Evolutionary conservation across 306 rosid species (phyloP).

Genomic region (Fragaria nilgerrensis): DNA sequence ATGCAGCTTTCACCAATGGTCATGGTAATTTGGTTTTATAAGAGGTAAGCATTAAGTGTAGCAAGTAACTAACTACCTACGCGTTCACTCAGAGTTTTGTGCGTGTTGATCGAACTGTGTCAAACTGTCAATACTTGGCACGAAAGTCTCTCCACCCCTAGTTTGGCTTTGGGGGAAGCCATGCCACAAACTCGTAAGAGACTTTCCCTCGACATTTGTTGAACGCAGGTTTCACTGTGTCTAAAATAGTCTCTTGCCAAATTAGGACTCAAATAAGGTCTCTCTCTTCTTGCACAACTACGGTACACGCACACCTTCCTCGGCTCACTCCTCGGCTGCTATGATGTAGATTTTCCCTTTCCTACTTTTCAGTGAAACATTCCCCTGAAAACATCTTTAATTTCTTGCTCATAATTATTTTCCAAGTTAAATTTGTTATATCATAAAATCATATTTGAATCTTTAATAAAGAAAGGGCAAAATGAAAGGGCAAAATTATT

Average conservation of each 20-base stretch:
- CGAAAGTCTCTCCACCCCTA: not conserved
- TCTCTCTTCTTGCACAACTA: not conserved
- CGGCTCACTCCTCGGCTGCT: not conserved
- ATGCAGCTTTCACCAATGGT: not conserved
- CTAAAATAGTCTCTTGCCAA: not conserved
- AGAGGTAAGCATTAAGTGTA: not conserved
- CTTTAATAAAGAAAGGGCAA: too few species aligned
- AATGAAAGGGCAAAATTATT: too few species aligned
- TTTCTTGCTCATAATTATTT: too few species aligned
- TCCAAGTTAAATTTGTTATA: too few species aligned
- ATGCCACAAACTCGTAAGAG: not conserved
- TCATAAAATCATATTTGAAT: too few species aligned
- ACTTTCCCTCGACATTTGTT: not conserved
- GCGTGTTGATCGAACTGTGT: not conserved
- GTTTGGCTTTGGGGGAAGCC: not conserved
- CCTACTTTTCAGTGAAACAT: too few species aligned
- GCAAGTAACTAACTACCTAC: not conserved
- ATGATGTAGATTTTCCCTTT: too few species aligned
- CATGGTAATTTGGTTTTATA: not conserved
- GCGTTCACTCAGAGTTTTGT: not conserved
- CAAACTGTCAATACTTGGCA: not conserved
- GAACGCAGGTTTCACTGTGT: not conserved
- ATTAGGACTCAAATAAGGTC: not conserved
- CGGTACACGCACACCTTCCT: not conserved
- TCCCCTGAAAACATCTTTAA: too few species aligned